Percentiles rank a stretch among this genome's conserved stretches.
Evolutionary conservation across 2,329 filamentous ascomycete genomes (phyloP).

Genomic region (Trichoderma pleuroti): DNA sequence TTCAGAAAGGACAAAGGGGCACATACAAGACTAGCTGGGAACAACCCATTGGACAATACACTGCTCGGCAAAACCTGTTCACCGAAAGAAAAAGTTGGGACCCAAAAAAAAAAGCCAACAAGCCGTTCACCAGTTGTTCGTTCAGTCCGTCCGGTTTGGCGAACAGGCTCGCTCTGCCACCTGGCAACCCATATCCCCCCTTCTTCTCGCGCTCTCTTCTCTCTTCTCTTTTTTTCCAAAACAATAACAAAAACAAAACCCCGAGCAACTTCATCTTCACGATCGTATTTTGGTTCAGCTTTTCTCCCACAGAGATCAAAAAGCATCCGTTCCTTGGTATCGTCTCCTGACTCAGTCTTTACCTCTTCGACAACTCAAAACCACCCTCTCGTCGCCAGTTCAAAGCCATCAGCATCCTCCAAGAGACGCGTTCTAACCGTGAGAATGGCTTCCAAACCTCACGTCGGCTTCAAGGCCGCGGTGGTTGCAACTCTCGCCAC

Average conservation of each 20-base stretch:
- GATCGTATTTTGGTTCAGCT: slow-evolving; percentile 13
- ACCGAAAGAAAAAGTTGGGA: neutral
- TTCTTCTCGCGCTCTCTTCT: neutral
- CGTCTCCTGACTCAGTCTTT: slow-evolving; percentile 11
- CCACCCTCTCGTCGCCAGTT: neutral
- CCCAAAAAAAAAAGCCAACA: neutral
- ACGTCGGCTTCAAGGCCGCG: slow-evolving; percentile 25
- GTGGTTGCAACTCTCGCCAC: slow-evolving; percentile 33
- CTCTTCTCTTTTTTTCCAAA: neutral
- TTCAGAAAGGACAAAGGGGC: neutral
- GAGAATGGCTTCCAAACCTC: neutral
- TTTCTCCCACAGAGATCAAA: slow-evolving; percentile 19
- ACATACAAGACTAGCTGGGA: neutral
- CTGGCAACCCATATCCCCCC: neutral
- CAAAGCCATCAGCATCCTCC: slow-evolving; percentile 7
- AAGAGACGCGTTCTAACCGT: slow-evolving; percentile 9
- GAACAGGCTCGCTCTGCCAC: slow-evolving; percentile 6
- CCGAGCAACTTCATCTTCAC: neutral
- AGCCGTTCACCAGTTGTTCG: slow-evolving; percentile 14
- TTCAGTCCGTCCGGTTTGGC: neutral
- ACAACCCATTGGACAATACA: neutral
- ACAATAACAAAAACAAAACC: slow-evolving; percentile 1
- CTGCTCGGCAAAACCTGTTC: neutral
- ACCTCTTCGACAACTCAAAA: neutral
- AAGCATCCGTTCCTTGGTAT: slow-evolving; percentile 14